phyloP scores from a whole-genome alignment of 495 filamentous ascomycete species.

The Xylaria flabelliformis region DNA sequence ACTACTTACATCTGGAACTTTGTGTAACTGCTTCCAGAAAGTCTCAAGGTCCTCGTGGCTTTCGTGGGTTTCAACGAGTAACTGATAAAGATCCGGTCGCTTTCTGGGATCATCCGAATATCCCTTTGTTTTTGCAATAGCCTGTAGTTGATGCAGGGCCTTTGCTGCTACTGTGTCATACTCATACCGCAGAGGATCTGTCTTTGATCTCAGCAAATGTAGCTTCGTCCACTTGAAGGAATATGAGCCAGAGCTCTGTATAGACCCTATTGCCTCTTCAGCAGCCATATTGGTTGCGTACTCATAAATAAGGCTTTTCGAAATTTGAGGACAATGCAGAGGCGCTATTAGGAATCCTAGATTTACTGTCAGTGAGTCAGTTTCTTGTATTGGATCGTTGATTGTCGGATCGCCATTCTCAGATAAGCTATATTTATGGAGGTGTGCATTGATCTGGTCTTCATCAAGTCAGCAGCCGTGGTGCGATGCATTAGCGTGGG shows the following conservation, averaged over 20 bases:
- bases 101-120: slow-evolving; percentile 27
- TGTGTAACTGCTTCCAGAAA: slow-evolving; percentile 4
- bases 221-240: slow-evolving; percentile 53
- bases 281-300: background rate
- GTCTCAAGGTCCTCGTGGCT: slow-evolving; percentile 43
- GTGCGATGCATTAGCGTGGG: background rate
- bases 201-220: slow-evolving; percentile 51
- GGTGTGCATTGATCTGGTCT: background rate
- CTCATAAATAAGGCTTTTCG: background rate
- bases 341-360: background rate
- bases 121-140: slow-evolving; percentile 38
- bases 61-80: slow-evolving; percentile 50
- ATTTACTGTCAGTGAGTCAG: background rate
- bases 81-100: slow-evolving; percentile 47
- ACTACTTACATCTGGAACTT: background rate
- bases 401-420: background rate
- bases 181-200: slow-evolving; percentile 50
- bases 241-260: slow-evolving; percentile 33
- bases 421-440: background rate
- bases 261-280: background rate
- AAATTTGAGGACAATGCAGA: background rate
- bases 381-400: background rate
- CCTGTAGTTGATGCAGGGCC: slow-evolving; percentile 50
- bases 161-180: slow-evolving; percentile 54
- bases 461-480: background rate